Evolutionary conservation across 2,329 filamentous ascomycete species (phyloP).

Genomic region (Westerdykella ornata): DNA sequence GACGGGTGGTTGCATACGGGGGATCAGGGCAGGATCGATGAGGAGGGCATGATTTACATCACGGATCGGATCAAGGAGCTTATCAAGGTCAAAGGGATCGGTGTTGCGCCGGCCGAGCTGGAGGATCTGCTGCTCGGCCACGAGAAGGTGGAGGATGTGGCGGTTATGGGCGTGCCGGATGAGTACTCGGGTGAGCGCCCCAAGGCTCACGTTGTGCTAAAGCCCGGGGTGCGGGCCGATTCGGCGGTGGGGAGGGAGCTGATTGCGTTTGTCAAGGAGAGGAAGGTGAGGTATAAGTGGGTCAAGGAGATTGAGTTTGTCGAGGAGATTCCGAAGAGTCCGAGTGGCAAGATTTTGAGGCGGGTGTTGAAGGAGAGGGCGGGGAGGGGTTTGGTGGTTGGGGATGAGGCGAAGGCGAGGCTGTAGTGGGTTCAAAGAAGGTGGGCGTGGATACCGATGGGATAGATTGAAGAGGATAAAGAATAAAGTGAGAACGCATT

Average conservation of each 20-base stretch:
- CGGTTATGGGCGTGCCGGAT: conserved; percentile 49
- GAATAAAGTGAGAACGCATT: too few species aligned
- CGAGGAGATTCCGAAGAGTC: conserved; percentile 44
- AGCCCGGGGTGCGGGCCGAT: conserved; percentile 26
- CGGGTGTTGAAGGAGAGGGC: conserved; percentile 41
- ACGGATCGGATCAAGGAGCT: conserved; percentile 61
- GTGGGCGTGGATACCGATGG: background rate
- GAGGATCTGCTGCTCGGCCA: conserved; percentile 58
- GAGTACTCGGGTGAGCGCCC: conserved; percentile 48
- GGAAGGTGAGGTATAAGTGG: conserved; percentile 45
- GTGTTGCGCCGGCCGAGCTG: conserved; percentile 57
- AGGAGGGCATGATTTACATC: conserved; percentile 52
- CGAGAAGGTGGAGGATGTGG: conserved; percentile 50
- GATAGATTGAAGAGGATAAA: background rate
- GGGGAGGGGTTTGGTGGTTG: conserved; percentile 27
- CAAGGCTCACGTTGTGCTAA: conserved; percentile 41
- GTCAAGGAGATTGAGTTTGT: conserved; percentile 43
- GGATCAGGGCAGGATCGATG: conserved; percentile 51
- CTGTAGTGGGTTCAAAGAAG: conserved; percentile 31
- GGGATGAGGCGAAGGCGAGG: conserved; percentile 32
- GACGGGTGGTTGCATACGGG: conserved; percentile 54
- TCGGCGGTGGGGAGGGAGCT: conserved; percentile 37
- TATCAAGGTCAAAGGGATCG: conserved; percentile 61
- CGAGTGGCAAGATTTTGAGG: conserved; percentile 45
- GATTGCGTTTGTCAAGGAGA: conserved; percentile 39